Base-by-base conservation (phyloP, 441 rosid genomes). In the Caryocar brasiliense region DNA sequence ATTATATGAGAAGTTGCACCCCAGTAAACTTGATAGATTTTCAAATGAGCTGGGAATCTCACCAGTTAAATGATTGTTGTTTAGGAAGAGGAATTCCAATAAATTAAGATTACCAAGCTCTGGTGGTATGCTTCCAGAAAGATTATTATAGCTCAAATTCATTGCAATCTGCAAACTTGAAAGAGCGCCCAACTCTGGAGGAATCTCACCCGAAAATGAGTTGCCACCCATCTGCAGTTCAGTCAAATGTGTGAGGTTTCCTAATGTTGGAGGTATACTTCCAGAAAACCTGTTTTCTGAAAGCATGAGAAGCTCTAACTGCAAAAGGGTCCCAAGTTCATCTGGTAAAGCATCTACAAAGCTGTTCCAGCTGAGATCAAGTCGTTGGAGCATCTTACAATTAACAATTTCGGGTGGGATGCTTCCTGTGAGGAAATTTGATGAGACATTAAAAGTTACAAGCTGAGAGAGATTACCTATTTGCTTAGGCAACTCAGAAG, bases 161-260 rank as follows among this genome's bases (percentile, higher is more conserved):
- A 88, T 61, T 27, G 95, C 97, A 56, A 92, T 92, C 64, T 88
- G 95, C 65, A 92, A 77, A 78, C 95, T 79, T 6, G 94, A 83
- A 55, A 92, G 87, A 43, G 57, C 66, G 56, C 97, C 99, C 51
- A 88, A 61, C 70, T 81, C 76, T 3, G 65, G 52, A 15, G 95
- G 99, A 54, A 92, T 83, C 49, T 68, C 73, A 9, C 92, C 86
- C 12, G 88, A 83, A 64, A 92, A 81, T 43, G 64, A 62, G 70
- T 92, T 92, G 46, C 86, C 88, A 17, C 99, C 99, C 99, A 92
- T 85, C 69, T 88, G 92, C 63, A 92, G 62, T 76, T 92, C 97
- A 1, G 87, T 88, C 78, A 88, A 68, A 73, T 74, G 99, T 13
- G 95, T 73, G 32, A 92, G 82, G 58, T 80, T 77, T 44, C 99